Percentiles rank a stretch among this genome's conserved stretches.
Conservation (phyloP, 2,329 filamentous ascomycete species). For the Colletotrichum tropicicola region DNA sequence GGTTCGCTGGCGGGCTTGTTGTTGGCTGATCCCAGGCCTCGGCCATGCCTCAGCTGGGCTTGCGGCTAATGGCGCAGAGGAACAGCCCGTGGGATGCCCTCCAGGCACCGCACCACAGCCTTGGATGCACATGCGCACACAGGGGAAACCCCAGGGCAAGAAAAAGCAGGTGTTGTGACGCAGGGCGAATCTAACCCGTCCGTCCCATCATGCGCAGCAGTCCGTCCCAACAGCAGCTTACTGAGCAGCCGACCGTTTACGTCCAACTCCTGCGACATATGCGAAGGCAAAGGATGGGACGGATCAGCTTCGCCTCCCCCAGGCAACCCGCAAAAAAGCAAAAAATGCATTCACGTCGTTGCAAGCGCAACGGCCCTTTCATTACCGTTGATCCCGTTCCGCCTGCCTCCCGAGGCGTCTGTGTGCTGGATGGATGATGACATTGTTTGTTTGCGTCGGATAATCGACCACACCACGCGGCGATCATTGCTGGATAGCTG, state of each 20-base stretch:
- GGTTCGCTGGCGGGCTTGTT: too few species aligned
- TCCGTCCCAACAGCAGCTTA: background rate
- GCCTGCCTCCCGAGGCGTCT: too few species aligned
- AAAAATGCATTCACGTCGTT: background rate
- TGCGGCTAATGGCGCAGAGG: background rate
- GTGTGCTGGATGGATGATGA: background rate
- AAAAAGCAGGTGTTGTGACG: background rate
- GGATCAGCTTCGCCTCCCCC: background rate
- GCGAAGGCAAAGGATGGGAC: background rate
- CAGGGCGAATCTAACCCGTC: too few species aligned
- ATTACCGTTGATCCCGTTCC: too few species aligned
- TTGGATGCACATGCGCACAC: background rate
- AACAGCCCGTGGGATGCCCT: background rate
- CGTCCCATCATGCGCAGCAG: background rate
- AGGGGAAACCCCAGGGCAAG: background rate
- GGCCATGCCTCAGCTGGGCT: conserved; percentile 3
- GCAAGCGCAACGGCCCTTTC: too few species aligned
- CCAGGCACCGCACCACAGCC: background rate
- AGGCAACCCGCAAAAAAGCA: background rate
- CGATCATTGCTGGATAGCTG: conserved; percentile 12
- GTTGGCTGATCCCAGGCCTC: too few species aligned
- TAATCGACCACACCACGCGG: background rate
- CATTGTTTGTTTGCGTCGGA: conserved; percentile 10
- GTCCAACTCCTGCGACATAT: background rate
- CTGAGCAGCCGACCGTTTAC: too few species aligned